These are phyloP conservation scores for Leccinum proximum DNA, from an alignment of 1,284 basidiomycete species.

Conservation along the genomic window DNA sequence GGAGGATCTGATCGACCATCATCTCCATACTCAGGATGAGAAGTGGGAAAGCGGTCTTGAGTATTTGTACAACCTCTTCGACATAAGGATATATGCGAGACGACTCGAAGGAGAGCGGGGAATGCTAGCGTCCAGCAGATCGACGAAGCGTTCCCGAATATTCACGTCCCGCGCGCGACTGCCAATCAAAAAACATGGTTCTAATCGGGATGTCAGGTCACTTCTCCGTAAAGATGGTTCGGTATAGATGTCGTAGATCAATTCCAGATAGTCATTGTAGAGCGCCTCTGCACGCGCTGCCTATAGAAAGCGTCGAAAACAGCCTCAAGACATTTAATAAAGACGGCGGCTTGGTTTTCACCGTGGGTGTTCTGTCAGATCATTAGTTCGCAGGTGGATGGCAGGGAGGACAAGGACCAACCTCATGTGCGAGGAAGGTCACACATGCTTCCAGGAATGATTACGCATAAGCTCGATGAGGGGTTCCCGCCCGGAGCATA, in stretches of 20 bases:
- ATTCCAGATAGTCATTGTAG: constrained; percentile 84
- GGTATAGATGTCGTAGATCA: constrained; percentile 95
- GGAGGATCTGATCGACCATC: constrained; percentile 94
- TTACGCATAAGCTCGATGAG: constrained; percentile 68
- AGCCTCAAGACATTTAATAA: constrained; percentile 71
- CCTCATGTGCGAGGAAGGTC: constrained; percentile 76
- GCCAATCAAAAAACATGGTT: constrained; percentile 92
- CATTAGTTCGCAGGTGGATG: constrained; percentile 4
- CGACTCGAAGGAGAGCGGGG: constrained; percentile 82
- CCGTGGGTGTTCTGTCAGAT: constrained; percentile 61
- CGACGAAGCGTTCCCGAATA: constrained; percentile 87
- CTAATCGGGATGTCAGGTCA: constrained; percentile 92
- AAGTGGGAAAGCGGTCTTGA: constrained; percentile 97
- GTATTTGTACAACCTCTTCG: constrained; percentile 92
- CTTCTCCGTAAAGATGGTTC: constrained; percentile 85
- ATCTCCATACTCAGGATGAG: constrained; percentile 96
- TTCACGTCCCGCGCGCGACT: constrained; percentile 82
- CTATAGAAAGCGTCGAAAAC: constrained; percentile 74
- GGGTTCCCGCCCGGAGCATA: constrained; percentile 52
- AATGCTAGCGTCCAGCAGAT: constrained; percentile 88
- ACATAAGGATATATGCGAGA: constrained; percentile 89
- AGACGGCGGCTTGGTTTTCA: constrained; percentile 75
- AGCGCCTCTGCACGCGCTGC: constrained; percentile 42
- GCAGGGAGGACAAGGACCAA: constrained; percentile 30
- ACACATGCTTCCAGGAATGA: constrained; percentile 77